Base-by-base conservation (phyloP, 208 protist species). In the Leishmania guyanensis region DNA sequence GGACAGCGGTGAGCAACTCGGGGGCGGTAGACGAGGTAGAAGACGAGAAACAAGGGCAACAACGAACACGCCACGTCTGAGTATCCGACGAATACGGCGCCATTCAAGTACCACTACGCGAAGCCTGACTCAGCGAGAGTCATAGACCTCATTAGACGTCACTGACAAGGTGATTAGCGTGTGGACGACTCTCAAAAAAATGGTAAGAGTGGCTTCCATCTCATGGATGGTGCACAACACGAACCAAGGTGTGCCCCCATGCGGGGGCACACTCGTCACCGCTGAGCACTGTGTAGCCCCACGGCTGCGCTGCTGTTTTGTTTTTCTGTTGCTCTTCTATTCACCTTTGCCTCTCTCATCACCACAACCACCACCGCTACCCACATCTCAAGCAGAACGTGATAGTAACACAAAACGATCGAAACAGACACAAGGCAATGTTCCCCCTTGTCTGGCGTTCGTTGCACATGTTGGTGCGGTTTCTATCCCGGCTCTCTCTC, bases 321-420 rank as follows among this genome's bases (percentile, higher is more conserved):
- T 60, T 75, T 54, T 60, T 70, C 0, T 73, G 72, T n/a, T 76
- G 51, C 29, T 76, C n/a, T 76, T 64, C n/a, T 5, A 2, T 76
- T 64, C 4, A 39, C 3, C 17, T 39, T 48, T 17, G 33, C 65
- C 14, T 70, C 65, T 33, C 22, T 14, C 65, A 16, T 16, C 56
- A 9, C 56, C 22, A n/a, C 22, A 20, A 29, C 8, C 22, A 8
- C 1, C 56, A 22, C 5, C 58, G 20, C 2, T 22, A 60, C 54
- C 5, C 20, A 46, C 54, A n/a, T 58, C 54, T 26, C 54, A 58
- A 58, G 54, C 54, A 58, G 22, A 26, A 26, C 8, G 14, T 58
- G 54, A 58, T 58, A 58, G 20, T 58, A n/a, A n/a, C 54, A 22
- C 54, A 58, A 58, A 58, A 58, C 54, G 4, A 46, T 46, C 43